Evolutionary conservation across 2,329 filamentous ascomycete genomes (phyloP), one percentile per base, ranked within the genome.

Genomic region (Botryotinia narcissicola): DNA sequence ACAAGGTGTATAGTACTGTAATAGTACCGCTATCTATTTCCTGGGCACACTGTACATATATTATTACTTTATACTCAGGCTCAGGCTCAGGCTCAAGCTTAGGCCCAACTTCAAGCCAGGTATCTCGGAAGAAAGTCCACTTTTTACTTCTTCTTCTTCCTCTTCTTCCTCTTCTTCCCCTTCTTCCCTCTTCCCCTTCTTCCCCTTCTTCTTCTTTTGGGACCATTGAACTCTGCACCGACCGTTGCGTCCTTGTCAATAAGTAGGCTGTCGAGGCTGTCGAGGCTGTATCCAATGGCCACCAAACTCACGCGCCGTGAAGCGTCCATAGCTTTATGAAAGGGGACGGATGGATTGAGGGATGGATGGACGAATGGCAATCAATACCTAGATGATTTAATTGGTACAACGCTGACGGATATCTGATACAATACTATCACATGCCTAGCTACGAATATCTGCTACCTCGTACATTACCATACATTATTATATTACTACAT

Each of bases 241-340:
- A 32, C 61, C 61, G 60, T 62, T 67, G 32, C 32, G 22, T 51
- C 44, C 18, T 67, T 46, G n/a, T 51, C 48, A n/a, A 25, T 54
- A 54, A 29, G 51, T n/a, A 54, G 51, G 12, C 37, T 37, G 37
- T 37, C 37, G 35, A 37, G 35, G 35, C 35, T 37, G 35, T 37
- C 3, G 5, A 37, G 37, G 4, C 37, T 37, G 51, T 25, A 54
- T 16, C 25, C 51, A 54, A 54, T 48, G 20, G 59, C 59, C 44
- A 54, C 51, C n/a, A 51, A 64, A 18, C 44, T 71, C 59, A 46
- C 63, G 44, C 69, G 59, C 32, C 69, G 44, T n/a, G 59, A 71
- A 63, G 44, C 29, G 42, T 46, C 51, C 25, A 63, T 63, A 62
- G 59, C 51, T 54, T n/a, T 54, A 54, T 54, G 8, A 54, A 54